Base-by-base conservation (phyloP, 164 flowering plant genomes). In the Dillenia suffruticosa region DNA sequence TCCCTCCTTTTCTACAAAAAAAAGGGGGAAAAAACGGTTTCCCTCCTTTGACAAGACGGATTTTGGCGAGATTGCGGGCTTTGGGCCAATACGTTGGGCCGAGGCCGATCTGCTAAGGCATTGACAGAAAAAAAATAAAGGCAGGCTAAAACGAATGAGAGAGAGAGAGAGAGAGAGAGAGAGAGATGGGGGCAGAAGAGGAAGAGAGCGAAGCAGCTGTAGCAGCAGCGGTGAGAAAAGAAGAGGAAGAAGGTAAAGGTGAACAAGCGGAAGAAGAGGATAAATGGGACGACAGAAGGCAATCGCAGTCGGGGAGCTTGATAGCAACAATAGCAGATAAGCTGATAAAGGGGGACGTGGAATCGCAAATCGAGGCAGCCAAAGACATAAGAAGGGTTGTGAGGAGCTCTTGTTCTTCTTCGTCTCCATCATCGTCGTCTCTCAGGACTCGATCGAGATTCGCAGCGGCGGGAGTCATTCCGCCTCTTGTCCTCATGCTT, bases 401-500 rank as follows among this genome's bases (percentile, higher is more conserved):
- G 22, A 76, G 84, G 58, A 68, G 70, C 43, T 81, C 40, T 32
- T 32, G 40, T 32, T 32, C 7, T 26, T 26, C 32, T 32, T 32
- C 40, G 6, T 32, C 40, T 32, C 7, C 40, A 4, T 32, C 80
- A 10, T 51, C 61, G 8, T 52, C 53, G 44, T n/a, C 88, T 9
- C 70, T 68, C 46, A 80, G 68, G 59, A 74, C 80, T 12, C 82
- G 92, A 43, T 69, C 84, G 7, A 62, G 59, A 58, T 76, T 83
- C 57, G 92, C 82, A 0, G 81, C 73, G 10, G 79, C 89, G 24
- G 88, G 90, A 6, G 86, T 86, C 12, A 80, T 89, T 50, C 81
- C 66, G 48, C 89, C 90, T 12, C 81, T 87, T 13, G 77, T 89
- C 10, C 72, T 71, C 51, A 82, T 89, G 90, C 88, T 89, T 40